These are phyloP conservation scores for Niebla homalea DNA, from an alignment of 495 filamentous ascomycete species.

Conservation along the genomic window DNA sequence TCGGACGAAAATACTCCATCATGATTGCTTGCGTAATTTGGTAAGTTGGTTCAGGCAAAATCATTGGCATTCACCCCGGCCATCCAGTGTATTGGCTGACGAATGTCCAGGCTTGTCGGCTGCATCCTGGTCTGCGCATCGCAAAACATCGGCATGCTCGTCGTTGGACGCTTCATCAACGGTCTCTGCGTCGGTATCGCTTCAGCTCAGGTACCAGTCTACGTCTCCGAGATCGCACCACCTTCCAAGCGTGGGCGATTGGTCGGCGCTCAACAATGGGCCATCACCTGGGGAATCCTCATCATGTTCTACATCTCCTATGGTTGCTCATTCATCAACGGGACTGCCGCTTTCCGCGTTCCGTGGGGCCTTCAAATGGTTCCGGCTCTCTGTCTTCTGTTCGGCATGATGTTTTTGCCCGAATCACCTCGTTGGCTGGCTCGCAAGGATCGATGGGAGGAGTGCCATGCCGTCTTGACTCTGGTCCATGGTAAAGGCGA, in stretches of 20 bases:
- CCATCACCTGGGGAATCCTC: constrained; percentile 60
- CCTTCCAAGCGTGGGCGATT: constrained; percentile 68
- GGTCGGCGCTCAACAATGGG: constrained; percentile 62
- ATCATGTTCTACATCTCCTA: constrained; percentile 65
- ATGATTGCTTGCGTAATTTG: constrained; percentile 57
- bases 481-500: constrained; percentile 51
- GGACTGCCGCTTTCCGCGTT: constrained; percentile 52
- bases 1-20: constrained; percentile 56
- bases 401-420: constrained; percentile 59
- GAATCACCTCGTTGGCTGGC: constrained; percentile 66
- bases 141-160: constrained; percentile 54
- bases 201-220: constrained; percentile 64
- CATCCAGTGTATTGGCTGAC: constrained; percentile 38
- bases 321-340: constrained; percentile 55
- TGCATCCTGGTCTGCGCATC: constrained; percentile 57
- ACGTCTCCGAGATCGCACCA: constrained; percentile 65
- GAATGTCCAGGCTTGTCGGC: constrained; percentile 38
- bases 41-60: constrained; percentile 18
- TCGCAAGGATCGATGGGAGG: constrained; percentile 61
- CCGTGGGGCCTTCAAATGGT: constrained; percentile 64
- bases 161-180: constrained; percentile 54
- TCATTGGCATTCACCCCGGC: constrained; percentile 4
- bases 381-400: constrained; percentile 50
- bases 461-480: constrained; percentile 49
- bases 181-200: constrained; percentile 66